These are phyloP conservation scores for Cladosporium sp. DNA, from an alignment of 2,329 filamentous ascomycete species.

Conservation along the genomic window DNA sequence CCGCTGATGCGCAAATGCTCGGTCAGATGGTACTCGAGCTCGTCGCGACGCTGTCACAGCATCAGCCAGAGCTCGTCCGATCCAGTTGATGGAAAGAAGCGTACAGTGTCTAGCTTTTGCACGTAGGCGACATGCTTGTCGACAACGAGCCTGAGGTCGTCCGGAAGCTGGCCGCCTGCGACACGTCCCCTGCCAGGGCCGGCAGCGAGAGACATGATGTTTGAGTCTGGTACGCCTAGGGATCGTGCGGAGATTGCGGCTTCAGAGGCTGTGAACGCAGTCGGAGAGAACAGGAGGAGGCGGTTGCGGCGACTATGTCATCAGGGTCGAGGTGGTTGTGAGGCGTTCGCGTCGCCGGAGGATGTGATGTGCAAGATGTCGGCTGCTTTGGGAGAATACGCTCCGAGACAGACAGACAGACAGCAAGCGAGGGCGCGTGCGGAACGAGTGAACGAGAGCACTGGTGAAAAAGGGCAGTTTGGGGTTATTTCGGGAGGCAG, in stretches of 20 bases:
- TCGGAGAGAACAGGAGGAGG: conserved; percentile 15
- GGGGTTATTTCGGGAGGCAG: conserved; percentile 9
- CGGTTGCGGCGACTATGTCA: conserved; percentile 4
- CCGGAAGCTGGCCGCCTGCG: conserved; percentile 38
- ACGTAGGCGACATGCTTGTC: conserved; percentile 87
- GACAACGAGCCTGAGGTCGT: conserved; percentile 54
- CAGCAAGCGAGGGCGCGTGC: conserved; percentile 10
- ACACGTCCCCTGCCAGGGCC: conserved; percentile 57
- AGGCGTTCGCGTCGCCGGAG: conserved; percentile 12
- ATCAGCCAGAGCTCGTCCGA: conserved; percentile 26
- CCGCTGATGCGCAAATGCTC: conserved; percentile 95
- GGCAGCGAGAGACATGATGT: conserved; percentile 59
- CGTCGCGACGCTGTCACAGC: conserved; percentile 70
- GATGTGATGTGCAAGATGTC: conserved; percentile 14
- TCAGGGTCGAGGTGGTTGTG: conserved; percentile 1
- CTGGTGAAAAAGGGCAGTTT: conserved; percentile 4
- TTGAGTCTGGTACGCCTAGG: conserved; percentile 12
- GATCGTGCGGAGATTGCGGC: conserved; percentile 16
- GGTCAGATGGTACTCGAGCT: conserved; percentile 96
- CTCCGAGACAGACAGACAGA: conserved; percentile 13
- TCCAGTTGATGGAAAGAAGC: conserved; percentile 36
- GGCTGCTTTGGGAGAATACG: conserved; percentile 10
- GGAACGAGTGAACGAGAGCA: conserved; percentile 4
- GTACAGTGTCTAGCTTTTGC: conserved; percentile 82
- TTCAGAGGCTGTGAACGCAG: conserved; percentile 10